Base-by-base conservation (phyloP, 192 early-diverging fungal genomes). In the Podila horticola region DNA sequence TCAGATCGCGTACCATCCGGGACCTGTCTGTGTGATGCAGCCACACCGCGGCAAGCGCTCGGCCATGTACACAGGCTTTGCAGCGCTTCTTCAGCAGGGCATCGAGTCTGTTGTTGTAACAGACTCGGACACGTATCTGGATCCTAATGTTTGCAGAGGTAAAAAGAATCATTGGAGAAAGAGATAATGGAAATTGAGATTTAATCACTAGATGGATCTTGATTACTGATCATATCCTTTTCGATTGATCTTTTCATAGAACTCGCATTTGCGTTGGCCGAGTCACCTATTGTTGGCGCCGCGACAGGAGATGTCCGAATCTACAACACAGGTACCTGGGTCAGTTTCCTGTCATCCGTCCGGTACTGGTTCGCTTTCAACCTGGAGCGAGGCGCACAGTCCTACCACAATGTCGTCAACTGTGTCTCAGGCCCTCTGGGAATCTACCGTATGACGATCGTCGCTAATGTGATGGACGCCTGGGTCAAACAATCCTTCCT, bases 311-410 rank as follows among this genome's bases (percentile, higher is more conserved):
- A 49, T 75, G 72, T 84, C 19, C 81, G 87, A 28, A 89, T 89
- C 24, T 87, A 79, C 66, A 89, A 89, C 41, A 70, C 64, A 15
- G 75, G 65, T 4, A 85, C 81, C 13, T 38, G 87, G 26, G 29
- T 90, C 36, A 89, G 89, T 2, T 88, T 89, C 58, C 72, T 89
- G 68, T 90, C 88, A 3, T 84, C 83, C 11, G 34, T 89, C 15
- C 87, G 88, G 30, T 89, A 89, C 61, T 84, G 84, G 85, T 82
- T 89, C 74, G 88, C 88, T 5, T 89, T 89, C 45, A 89, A 89
- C 76, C 86, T 89, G 31, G 88, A 89, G 72, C 67, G 88, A 51
- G 86, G 87, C 0, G 86, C 86, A 8, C 88, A 89, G 34, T 85
- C 83, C 7, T 89, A 82, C 61, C 72, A 85, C 55, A 69, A 79